phyloP scores from a whole-genome alignment of 2,329 filamentous ascomycete genomes.

The Beauveria scarabaeidicola region DNA sequence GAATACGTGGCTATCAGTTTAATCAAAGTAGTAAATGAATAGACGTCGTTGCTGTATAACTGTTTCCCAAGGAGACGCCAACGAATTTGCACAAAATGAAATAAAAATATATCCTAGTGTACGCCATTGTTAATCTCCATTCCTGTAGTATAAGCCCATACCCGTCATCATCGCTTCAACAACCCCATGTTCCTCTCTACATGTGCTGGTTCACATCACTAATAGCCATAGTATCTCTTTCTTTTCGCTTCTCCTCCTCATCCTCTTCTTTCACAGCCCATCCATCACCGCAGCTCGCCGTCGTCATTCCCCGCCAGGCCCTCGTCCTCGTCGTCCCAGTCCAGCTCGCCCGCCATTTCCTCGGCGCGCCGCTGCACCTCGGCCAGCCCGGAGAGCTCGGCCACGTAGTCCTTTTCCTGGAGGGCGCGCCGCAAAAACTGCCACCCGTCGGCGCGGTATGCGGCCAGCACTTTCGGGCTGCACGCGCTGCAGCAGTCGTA shows the following conservation, averaged over 20 bases:
- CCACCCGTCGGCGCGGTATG: conserved; percentile 63
- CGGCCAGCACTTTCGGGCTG: conserved; percentile 58
- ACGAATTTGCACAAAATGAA: neutral
- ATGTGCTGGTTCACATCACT: neutral
- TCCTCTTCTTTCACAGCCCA: no score
- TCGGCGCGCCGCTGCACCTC: conserved; percentile 59
- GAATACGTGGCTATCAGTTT: no score
- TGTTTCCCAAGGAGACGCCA: neutral
- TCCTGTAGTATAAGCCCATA: neutral
- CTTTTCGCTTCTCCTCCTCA: no score
- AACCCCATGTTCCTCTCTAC: neutral
- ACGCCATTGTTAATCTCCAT: neutral
- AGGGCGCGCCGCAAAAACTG: conserved; percentile 67
- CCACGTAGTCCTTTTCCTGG: conserved; percentile 67
- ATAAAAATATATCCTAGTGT: neutral
- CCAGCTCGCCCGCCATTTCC: conserved; percentile 42
- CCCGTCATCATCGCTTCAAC: neutral
- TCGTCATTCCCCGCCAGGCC: conserved; percentile 30
- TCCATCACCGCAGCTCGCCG: conserved; percentile 38
- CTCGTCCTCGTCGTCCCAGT: conserved; percentile 54
- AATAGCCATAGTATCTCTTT: neutral
- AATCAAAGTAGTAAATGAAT: neutral
- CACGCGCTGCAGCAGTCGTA: conserved; percentile 80
- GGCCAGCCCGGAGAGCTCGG: conserved; percentile 64
- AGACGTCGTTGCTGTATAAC: no score